Percentiles rank a stretch among this genome's conserved stretches.
Conservation (phyloP, 169 alveolate species). For the Plasmodium gonderi region DNA sequence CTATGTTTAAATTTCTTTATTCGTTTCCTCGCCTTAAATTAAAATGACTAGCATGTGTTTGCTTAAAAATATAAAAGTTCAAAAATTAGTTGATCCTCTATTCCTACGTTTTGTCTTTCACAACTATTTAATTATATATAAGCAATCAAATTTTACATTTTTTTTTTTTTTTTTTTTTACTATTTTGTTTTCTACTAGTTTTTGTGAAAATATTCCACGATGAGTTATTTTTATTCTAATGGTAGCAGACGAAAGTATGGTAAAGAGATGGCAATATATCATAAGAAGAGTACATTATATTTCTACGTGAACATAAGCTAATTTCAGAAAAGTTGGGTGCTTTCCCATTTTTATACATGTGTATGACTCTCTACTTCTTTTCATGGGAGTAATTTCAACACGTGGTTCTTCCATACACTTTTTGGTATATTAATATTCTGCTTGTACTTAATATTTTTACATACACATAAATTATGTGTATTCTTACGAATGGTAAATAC, state of each 20-base stretch:
- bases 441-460: not conserved
- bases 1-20: not conserved
- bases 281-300: too few species aligned
- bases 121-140: not conserved
- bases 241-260: not conserved
- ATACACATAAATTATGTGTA: not conserved
- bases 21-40: not conserved
- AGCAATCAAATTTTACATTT: not conserved
- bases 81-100: not conserved
- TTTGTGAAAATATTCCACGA: not conserved
- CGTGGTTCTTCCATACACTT: too few species aligned
- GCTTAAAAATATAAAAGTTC: not conserved
- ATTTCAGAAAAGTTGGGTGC: too few species aligned
- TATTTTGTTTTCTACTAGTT: not conserved
- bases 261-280: too few species aligned
- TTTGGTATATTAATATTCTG: too few species aligned
- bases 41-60: not conserved
- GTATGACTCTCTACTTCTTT: too few species aligned
- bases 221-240: not conserved
- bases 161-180: not conserved
- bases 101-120: conserved; percentile 7
- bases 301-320: too few species aligned
- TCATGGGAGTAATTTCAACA: too few species aligned
- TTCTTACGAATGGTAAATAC: not conserved
- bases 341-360: too few species aligned